Evolutionary conservation across 306 rosid genomes (phyloP).

Genomic region (Cucumis cinereus): DNA sequence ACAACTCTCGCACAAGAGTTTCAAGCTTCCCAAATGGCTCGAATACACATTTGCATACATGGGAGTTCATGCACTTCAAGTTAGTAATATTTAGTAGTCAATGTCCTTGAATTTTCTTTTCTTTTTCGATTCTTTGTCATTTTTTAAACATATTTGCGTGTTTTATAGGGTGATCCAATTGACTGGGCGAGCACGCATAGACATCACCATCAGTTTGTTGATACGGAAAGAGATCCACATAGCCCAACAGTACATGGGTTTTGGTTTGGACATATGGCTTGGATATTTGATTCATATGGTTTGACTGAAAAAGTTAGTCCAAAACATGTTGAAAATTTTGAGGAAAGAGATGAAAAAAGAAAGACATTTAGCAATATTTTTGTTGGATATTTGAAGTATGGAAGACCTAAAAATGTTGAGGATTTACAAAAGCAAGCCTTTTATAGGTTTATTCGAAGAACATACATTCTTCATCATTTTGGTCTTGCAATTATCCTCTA

Average conservation of each 20-base stretch:
- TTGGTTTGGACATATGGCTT: slow-evolving; percentile 78
- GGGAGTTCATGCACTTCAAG: slow-evolving; percentile 73
- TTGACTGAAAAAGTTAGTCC: slow-evolving; percentile 37
- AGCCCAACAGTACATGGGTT: slow-evolving; percentile 66
- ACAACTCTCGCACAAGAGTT: slow-evolving; percentile 73
- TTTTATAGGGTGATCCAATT: slow-evolving; percentile 64
- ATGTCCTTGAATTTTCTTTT: no score
- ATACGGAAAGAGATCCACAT: slow-evolving; percentile 85
- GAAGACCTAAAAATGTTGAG: slow-evolving; percentile 53
- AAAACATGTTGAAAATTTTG: neutral
- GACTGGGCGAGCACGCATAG: slow-evolving; percentile 96
- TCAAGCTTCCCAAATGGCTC: slow-evolving; percentile 84
- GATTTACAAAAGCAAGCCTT: slow-evolving; percentile 52
- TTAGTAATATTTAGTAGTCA: neutral
- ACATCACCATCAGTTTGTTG: slow-evolving; percentile 83
- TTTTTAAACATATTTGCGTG: neutral
- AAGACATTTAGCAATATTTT: neutral
- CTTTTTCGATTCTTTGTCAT: no score
- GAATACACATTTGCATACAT: slow-evolving; percentile 75
- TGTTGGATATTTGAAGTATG: slow-evolving; percentile 43
- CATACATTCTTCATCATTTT: slow-evolving; percentile 45
- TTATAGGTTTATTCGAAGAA: slow-evolving; percentile 42
- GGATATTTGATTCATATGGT: slow-evolving; percentile 61
- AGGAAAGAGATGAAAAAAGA: no score
- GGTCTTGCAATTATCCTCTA: slow-evolving; percentile 39